Percentiles rank a stretch among this genome's conserved stretches.
phyloP scores from a whole-genome alignment of 1,284 basidiomycete species.

The Tilletia walkeri region DNA sequence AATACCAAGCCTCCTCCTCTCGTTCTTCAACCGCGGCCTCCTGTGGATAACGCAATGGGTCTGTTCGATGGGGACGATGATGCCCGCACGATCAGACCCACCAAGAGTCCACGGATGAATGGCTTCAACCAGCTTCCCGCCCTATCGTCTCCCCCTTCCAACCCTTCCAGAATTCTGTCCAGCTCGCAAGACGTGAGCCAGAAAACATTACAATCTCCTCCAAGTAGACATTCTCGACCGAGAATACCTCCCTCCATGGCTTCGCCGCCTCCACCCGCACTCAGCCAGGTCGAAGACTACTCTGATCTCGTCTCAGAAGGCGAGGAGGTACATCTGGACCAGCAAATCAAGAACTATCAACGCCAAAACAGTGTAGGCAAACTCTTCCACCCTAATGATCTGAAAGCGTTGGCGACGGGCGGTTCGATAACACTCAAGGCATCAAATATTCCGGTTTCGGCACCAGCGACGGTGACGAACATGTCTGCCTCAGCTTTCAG shows the following conservation, averaged over 20 bases:
- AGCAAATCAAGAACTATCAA: constrained; percentile 37
- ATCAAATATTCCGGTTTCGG: not conserved
- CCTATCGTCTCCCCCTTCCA: constrained; percentile 22
- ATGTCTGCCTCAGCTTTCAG: constrained; percentile 22
- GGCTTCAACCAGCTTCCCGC: not conserved
- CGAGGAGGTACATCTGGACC: constrained; percentile 34
- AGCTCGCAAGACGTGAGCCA: not conserved
- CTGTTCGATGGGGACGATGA: constrained; percentile 34
- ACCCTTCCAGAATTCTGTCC: not conserved
- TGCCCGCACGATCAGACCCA: constrained; percentile 58
- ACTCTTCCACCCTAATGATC: constrained; percentile 45
- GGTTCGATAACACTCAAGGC: not conserved
- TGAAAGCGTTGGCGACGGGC: constrained; percentile 24
- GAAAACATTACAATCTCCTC: too few species aligned
- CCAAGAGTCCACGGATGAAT: constrained; percentile 25
- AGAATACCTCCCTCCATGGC: constrained; percentile 9
- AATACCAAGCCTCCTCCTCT: not conserved
- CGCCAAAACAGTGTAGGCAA: constrained; percentile 39
- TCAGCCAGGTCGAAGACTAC: constrained; percentile 55
- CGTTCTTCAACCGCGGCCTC: not conserved
- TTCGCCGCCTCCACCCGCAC: not conserved
- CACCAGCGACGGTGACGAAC: constrained; percentile 19
- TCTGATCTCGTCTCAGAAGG: constrained; percentile 43
- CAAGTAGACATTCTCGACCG: not conserved
- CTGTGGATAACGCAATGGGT: not conserved